phyloP scores from a whole-genome alignment of 2,329 filamentous ascomycete species.

The Kalmusia sp. region DNA sequence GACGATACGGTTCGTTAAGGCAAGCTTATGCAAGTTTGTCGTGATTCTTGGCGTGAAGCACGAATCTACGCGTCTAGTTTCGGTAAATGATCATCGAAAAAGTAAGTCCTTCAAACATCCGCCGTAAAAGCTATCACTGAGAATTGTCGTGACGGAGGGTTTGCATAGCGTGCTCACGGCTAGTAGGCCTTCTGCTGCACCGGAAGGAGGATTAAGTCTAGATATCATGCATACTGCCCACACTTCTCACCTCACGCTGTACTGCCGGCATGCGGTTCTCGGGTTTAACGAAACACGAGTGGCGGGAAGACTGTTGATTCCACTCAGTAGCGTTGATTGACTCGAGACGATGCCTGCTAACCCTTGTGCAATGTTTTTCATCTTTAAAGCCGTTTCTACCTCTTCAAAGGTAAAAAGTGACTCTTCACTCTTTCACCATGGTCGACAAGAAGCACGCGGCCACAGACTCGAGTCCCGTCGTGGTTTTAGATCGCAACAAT shows the following conservation, averaged over 20 bases:
- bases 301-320: not conserved
- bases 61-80: constrained; percentile 11
- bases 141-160: constrained; percentile 15
- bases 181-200: not conserved
- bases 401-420: not conserved
- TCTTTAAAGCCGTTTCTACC: not conserved
- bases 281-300: not conserved
- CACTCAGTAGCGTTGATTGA: not conserved
- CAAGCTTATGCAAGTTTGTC: constrained; percentile 1
- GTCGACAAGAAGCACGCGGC: not conserved
- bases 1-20: not conserved
- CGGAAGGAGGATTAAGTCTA: not conserved
- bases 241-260: not conserved
- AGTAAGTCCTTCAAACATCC: not conserved
- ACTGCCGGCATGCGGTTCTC: not conserved
- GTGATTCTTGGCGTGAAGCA: constrained; percentile 23
- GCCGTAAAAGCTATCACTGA: not conserved
- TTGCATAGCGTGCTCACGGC: constrained; percentile 19
- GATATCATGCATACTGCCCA: not conserved
- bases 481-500: not conserved
- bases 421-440: not conserved
- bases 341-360: not conserved
- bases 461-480: constrained; percentile 6
- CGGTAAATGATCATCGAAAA: constrained; percentile 10
- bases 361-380: not conserved